Evolutionary conservation across 371 early-diverging fungal genomes (phyloP), one percentile per base, ranked within the genome.

Genomic region (Thermomucor indicae-seudaticae): DNA sequence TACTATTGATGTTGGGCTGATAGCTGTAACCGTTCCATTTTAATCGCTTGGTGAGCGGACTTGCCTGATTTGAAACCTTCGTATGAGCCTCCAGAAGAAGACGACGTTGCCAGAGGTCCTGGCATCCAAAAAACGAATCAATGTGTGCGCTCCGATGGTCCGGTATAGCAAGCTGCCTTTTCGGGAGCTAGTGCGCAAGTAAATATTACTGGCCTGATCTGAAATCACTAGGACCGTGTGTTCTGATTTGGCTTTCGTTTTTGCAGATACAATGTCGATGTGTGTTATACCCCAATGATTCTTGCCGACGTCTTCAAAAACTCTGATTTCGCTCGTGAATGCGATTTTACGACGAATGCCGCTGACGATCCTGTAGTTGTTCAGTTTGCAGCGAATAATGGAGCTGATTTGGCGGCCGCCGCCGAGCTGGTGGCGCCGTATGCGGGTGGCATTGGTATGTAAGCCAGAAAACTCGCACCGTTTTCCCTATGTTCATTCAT

Each of bases 211-310:
- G n/a, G n/a, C n/a, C n/a, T n/a, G n/a, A n/a, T n/a, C n/a, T n/a
- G n/a, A n/a, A n/a, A n/a, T n/a, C n/a, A n/a, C n/a, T n/a, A n/a
- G n/a, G n/a, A n/a, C n/a, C n/a, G 11, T 37, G 37, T 37, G 19
- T 5, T 37, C 16, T 14, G 19, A 37, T 8, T 32, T 8, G 7
- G 32, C 11, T 19, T 16, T 3, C 37, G 11, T 37, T 37, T 19
- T 32, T 37, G 37, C 4, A 51, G 51, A 22, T 97, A 96, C 80
- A 90, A 88, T 50, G 88, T 89, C 22, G 93, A 97, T 66, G 71
- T 98, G n/a, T 86, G 86, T 0, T 98, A 93, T 60, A 97, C 98
- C 0, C 98, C 98, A 24, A 99, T 99, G 98, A 95, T 97, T 43
- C 76, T 98, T 11, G 91, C 98, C 16, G 92, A 93, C 58, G 92